Percentiles rank a stretch among this genome's conserved stretches.
Evolutionary conservation across 495 filamentous ascomycete species (phyloP).

Genomic region (Apodospora peruviana): DNA sequence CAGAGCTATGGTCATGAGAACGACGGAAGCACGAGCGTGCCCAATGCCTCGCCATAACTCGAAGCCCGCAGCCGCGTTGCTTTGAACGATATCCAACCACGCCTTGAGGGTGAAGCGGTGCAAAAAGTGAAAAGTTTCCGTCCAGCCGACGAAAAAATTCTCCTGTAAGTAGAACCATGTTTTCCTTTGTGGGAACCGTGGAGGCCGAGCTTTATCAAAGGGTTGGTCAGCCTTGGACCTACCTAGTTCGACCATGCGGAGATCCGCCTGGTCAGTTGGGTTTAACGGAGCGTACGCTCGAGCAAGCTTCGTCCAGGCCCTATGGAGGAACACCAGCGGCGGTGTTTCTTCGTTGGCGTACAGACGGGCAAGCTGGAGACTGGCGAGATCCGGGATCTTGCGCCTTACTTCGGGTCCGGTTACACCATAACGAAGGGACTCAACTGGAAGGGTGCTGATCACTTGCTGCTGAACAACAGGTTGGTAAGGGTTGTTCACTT

Average conservation of each 20-base stretch:
- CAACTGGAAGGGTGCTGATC: no score
- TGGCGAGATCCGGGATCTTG: slow-evolving; percentile 1
- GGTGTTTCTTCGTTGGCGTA: slow-evolving; percentile 16
- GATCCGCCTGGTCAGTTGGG: neutral
- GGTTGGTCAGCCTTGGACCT: slow-evolving; percentile 12
- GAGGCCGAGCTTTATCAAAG: slow-evolving; percentile 6
- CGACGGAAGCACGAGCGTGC: slow-evolving; percentile 16
- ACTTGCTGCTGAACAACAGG: no score
- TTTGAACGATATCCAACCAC: slow-evolving; percentile 14
- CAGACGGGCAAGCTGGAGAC: slow-evolving; percentile 10
- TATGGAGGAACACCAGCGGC: slow-evolving; percentile 19
- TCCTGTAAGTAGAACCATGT: slow-evolving; percentile 14
- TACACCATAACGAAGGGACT: no score
- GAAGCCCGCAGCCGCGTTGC: slow-evolving; percentile 6
- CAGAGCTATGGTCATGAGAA: slow-evolving; percentile 20
- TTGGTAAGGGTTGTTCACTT: no score
- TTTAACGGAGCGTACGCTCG: neutral
- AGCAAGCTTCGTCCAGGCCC: slow-evolving; percentile 18
- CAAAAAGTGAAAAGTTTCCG: slow-evolving; percentile 18
- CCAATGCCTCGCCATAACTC: slow-evolving; percentile 12
- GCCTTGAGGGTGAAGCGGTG: slow-evolving; percentile 11
- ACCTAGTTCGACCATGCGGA: neutral
- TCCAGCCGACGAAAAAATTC: slow-evolving; percentile 16
- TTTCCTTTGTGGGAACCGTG: slow-evolving; percentile 1
- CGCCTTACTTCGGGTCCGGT: no score